Base-by-base conservation (phyloP, 129 eudicot species). In the Logfia minima region DNA sequence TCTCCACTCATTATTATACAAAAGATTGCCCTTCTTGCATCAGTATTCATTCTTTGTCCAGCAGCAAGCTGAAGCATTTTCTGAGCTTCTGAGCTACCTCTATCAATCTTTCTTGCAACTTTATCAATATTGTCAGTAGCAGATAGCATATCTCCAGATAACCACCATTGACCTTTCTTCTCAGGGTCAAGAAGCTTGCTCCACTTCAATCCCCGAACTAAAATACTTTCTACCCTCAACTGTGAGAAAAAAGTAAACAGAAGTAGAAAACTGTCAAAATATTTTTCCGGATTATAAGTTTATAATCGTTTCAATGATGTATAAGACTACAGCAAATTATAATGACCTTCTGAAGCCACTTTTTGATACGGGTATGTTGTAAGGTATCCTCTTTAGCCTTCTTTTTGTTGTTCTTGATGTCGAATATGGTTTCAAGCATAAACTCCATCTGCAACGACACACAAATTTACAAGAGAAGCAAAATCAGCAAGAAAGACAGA, bases 81-180 rank as follows among this genome's bases (percentile, higher is more conserved):
- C 80, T 89, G 92, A 70, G 96, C 86, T 78, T 94, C 96, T 28
- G 90, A 82, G 39, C 79, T 82, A 82, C 82, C 96, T 74, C 71
- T 83, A 76, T 94, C 98, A 32, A 87, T 89, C 79, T 79, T 84
- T 61, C 22, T 73, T 29, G 97, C 93, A 79, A 89, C 91, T 61
- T 80, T 91, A 70, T 86, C 84, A 48, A 85, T 43, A 32, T 84
- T 70, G 35, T 76, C 83, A 0, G 81, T 51, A 41, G 76, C 45
- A 52, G 90, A 77, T 17, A 75, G 63, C 74, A 70, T 75, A 64
- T 89, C 93, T 63, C 93, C 93, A 8, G 96, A 79, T 77, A 84
- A 74, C 97, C 96, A 94, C 97, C 99, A 94, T 74, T 89, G 97
- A 39, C 99, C 96, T 80, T 91, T 91, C 85, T 89, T 91, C 52